Evolutionary conservation across 768 basidiomycete species (phyloP).

Genomic region (Hysterangium stoloniferum): DNA sequence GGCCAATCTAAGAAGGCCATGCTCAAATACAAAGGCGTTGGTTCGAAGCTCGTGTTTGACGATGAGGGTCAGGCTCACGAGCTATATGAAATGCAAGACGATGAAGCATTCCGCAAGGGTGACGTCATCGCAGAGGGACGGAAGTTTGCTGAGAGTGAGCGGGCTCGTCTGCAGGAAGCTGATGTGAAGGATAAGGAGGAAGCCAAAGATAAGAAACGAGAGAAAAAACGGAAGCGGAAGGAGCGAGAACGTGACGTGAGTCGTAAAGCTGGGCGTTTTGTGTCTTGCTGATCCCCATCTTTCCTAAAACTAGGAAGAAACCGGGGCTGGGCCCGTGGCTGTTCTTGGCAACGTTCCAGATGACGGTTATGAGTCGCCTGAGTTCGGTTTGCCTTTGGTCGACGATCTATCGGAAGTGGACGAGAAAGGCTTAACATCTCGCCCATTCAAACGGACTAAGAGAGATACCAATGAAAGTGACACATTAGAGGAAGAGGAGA

Average conservation of each 20-base stretch:
- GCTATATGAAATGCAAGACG: slow-evolving; percentile 75
- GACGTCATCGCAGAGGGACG: slow-evolving; percentile 60
- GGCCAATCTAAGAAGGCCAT: slow-evolving; percentile 67
- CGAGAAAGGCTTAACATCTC: neutral
- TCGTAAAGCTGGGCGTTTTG: slow-evolving; percentile 15
- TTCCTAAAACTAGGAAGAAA: slow-evolving; percentile 19
- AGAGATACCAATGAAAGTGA: slow-evolving; percentile 11
- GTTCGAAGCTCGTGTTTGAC: slow-evolving; percentile 82
- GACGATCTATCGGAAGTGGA: slow-evolving; percentile 13
- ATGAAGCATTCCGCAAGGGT: slow-evolving; percentile 49
- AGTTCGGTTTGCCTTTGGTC: slow-evolving; percentile 46
- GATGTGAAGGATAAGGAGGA: slow-evolving; percentile 75
- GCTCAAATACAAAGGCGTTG: slow-evolving; percentile 47
- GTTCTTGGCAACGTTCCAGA: slow-evolving; percentile 36
- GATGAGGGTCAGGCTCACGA: slow-evolving; percentile 77
- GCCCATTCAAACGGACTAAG: slow-evolving; percentile 29
- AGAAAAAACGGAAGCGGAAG: slow-evolving; percentile 90
- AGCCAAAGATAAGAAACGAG: slow-evolving; percentile 80
- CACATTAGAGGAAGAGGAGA: slow-evolving; percentile 48
- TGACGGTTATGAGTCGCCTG: slow-evolving; percentile 67
- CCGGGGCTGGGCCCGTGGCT: slow-evolving; percentile 25
- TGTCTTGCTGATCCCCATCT: slow-evolving; percentile 10
- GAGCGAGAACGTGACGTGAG: slow-evolving; percentile 52
- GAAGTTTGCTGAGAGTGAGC: slow-evolving; percentile 67
- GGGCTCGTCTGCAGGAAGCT: slow-evolving; percentile 57